Evolutionary conservation across 202 grass and related monocot genomes (phyloP).

Genomic region (Cymbopogon flexuosus): DNA sequence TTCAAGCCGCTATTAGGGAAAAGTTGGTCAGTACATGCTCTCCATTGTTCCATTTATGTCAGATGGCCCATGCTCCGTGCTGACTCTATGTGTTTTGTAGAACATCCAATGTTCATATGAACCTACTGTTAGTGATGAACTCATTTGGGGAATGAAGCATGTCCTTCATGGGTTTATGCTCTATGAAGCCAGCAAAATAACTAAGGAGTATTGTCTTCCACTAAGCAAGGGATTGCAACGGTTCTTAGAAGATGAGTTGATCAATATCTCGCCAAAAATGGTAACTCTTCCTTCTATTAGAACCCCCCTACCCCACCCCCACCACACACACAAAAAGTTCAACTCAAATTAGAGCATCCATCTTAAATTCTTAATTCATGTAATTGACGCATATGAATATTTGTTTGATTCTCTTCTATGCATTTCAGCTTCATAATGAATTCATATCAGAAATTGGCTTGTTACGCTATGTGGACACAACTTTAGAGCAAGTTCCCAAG

Average conservation of each 20-base stretch:
- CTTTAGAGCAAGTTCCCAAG: not conserved
- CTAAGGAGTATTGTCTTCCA: not conserved
- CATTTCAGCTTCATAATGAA: not conserved
- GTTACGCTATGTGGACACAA: not conserved
- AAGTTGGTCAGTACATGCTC: not conserved
- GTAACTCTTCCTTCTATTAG: no score
- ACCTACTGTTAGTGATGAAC: not conserved
- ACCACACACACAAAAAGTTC: no score
- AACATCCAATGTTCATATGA: not conserved
- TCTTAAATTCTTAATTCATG: no score
- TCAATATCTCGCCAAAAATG: not conserved
- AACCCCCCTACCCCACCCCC: no score
- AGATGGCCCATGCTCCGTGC: not conserved
- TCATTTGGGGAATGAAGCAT: not conserved
- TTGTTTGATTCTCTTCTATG: no score
- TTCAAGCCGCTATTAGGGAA: not conserved
- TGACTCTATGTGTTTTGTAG: not conserved
- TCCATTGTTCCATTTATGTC: not conserved
- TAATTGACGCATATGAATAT: no score
- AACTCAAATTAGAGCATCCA: no score
- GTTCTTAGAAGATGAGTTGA: not conserved
- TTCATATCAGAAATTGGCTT: not conserved
- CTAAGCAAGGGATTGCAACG: not conserved
- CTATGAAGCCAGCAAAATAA: not conserved
- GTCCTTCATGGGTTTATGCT: not conserved